These are phyloP conservation scores for Phialocephala subalpina DNA, from an alignment of 2,329 filamentous ascomycete genomes.

Conservation along the genomic window DNA sequence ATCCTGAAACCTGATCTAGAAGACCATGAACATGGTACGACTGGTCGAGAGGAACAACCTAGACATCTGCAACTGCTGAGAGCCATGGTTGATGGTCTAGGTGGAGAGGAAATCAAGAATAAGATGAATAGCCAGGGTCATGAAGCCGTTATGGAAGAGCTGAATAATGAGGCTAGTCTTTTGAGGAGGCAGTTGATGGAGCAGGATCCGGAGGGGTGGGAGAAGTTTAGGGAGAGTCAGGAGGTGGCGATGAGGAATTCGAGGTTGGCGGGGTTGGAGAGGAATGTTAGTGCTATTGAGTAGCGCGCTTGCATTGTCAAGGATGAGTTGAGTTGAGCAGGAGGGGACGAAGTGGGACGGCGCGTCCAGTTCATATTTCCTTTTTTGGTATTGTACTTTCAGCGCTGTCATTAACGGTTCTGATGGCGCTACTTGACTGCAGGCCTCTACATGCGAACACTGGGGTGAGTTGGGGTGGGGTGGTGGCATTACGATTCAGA, in stretches of 20 bases:
- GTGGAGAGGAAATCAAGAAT: conserved; percentile 63
- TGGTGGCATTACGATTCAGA: background rate
- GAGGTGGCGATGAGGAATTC: conserved; percentile 45
- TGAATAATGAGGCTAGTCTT: conserved; percentile 53
- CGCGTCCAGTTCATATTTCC: background rate
- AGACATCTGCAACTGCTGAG: conserved; percentile 55
- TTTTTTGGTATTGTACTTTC: background rate
- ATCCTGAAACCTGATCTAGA: conserved; percentile 56
- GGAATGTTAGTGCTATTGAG: conserved; percentile 36
- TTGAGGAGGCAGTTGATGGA: conserved; percentile 59
- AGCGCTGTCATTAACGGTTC: background rate
- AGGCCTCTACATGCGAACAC: background rate
- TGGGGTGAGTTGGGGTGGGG: background rate
- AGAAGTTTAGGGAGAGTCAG: conserved; percentile 67
- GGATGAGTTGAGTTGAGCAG: background rate
- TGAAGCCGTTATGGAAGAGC: conserved; percentile 68
- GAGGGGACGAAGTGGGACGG: background rate
- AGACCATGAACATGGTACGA: conserved; percentile 47
- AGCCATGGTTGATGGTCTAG: conserved; percentile 69
- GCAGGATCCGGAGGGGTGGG: conserved; percentile 72
- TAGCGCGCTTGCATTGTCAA: conserved; percentile 9
- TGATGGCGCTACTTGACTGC: background rate
- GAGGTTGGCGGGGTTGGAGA: conserved; percentile 28
- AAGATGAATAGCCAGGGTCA: conserved; percentile 57
- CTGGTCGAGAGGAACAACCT: conserved; percentile 46